Evolutionary conservation across 345 rosid genomes (phyloP).

Genomic region (Citrus trifoliata): DNA sequence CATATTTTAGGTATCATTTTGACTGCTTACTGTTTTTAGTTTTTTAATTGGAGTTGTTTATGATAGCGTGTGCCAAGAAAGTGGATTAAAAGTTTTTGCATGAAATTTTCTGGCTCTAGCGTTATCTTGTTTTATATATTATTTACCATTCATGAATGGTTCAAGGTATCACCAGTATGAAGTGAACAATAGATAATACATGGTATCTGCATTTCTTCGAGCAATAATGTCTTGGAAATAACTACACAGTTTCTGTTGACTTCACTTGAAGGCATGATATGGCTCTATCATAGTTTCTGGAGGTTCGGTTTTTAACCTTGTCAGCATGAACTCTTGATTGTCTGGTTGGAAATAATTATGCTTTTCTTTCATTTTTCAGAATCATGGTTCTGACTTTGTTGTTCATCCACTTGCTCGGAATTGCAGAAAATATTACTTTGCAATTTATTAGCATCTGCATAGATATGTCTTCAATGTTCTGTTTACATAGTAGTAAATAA

Average conservation of each 20-base stretch:
- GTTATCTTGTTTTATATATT: neutral
- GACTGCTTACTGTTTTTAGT: neutral
- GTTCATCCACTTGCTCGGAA: neutral
- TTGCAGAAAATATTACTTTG: neutral
- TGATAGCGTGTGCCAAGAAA: constrained; percentile 2
- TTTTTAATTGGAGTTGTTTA: neutral
- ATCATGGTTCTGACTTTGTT: neutral
- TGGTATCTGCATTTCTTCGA: neutral
- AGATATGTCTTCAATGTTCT: constrained; percentile 1
- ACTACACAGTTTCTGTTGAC: neutral
- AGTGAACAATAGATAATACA: neutral
- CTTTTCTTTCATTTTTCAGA: neutral
- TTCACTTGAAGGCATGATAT: neutral
- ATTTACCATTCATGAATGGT: neutral
- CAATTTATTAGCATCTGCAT: neutral
- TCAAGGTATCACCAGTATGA: neutral
- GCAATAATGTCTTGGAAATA: neutral
- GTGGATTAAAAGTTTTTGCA: neutral
- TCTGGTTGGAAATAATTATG: neutral
- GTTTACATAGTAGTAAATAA: neutral
- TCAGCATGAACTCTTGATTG: neutral
- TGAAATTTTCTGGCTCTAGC: neutral
- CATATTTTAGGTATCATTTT: constrained; percentile 71
- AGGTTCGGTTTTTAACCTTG: neutral
- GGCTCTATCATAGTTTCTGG: neutral